phyloP scores from a whole-genome alignment of 805 yeast species.

The Tetrapisispora phaffii region DNA sequence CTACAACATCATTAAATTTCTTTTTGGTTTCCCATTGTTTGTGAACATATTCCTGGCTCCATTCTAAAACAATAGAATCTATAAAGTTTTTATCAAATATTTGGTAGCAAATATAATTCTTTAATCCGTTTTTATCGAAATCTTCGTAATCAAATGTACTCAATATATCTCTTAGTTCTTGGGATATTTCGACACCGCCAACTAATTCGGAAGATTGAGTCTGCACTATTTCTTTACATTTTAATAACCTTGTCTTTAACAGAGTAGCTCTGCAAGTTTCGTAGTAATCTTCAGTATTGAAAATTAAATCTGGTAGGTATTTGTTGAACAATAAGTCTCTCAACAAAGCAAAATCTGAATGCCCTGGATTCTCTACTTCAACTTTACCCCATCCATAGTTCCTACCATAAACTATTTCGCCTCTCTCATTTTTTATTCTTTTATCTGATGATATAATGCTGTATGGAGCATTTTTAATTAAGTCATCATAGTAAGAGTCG shows the following conservation, averaged over 20 bases:
- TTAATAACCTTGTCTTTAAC: conserved; percentile 37
- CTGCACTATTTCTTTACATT: conserved; percentile 17
- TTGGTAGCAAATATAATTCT: conserved; percentile 33
- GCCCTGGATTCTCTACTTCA: conserved; percentile 67
- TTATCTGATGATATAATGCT: conserved; percentile 61
- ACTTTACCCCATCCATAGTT: conserved; percentile 79
- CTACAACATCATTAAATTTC: conserved; percentile 36
- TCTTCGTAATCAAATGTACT: conserved; percentile 19
- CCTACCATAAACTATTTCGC: conserved; percentile 57
- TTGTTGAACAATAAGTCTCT: conserved; percentile 56
- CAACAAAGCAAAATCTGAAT: conserved; percentile 66
- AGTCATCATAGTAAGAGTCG: conserved; percentile 28
- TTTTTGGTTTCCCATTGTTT: conserved; percentile 36
- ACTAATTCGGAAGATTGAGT: neutral
- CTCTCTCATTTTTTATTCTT: conserved; percentile 34
- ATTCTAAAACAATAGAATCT: conserved; percentile 33
- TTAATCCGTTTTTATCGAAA: conserved; percentile 27
- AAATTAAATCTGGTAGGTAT: conserved; percentile 67
- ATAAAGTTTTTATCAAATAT: conserved; percentile 30
- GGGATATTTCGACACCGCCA: neutral
- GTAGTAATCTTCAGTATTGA: conserved; percentile 67
- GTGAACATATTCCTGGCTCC: conserved; percentile 39
- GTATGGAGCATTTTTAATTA: conserved; percentile 48
- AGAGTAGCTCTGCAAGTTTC: conserved; percentile 56
- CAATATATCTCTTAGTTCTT: conserved; percentile 6